These are phyloP conservation scores for Hygrophila difformis DNA, from an alignment of 257 asterid species.

Conservation along the genomic window DNA sequence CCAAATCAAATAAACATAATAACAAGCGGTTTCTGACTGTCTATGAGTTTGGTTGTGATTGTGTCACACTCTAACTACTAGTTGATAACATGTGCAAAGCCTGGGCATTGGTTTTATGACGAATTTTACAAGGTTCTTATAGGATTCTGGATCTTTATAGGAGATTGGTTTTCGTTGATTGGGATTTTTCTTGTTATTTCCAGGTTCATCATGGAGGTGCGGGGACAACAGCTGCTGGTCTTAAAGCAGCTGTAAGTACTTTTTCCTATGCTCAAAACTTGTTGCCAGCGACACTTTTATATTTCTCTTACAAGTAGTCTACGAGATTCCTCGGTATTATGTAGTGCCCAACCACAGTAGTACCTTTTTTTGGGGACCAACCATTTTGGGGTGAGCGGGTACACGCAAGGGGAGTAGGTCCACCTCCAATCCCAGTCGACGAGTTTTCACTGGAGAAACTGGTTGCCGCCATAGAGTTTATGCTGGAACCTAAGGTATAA, in stretches of 20 bases:
- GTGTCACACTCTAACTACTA: neutral
- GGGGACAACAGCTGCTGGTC: constrained; percentile 97
- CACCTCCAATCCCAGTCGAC: constrained; percentile 70
- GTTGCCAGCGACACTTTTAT: no score
- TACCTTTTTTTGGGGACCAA: constrained; percentile 96
- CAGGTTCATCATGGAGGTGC: constrained; percentile 99
- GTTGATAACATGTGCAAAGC: neutral
- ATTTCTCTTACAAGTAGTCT: neutral
- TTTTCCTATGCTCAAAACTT: neutral
- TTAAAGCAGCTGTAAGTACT: constrained; percentile 67
- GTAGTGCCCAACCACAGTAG: constrained; percentile 88
- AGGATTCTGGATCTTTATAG: neutral
- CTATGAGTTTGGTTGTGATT: neutral
- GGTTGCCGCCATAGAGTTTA: constrained; percentile 69
- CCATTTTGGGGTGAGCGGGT: constrained; percentile 90
- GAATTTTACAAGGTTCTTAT: neutral
- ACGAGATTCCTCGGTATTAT: neutral
- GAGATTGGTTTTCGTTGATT: neutral
- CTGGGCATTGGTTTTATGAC: neutral
- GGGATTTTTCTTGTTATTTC: neutral
- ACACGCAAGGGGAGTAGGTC: constrained; percentile 85
- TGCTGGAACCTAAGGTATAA: constrained; percentile 73
- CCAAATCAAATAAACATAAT: no score
- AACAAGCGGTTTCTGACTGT: no score
- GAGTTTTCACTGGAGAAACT: constrained; percentile 70